Conservation (phyloP, 495 filamentous ascomycete genomes). For the Penicillium cosmopolitanum region DNA sequence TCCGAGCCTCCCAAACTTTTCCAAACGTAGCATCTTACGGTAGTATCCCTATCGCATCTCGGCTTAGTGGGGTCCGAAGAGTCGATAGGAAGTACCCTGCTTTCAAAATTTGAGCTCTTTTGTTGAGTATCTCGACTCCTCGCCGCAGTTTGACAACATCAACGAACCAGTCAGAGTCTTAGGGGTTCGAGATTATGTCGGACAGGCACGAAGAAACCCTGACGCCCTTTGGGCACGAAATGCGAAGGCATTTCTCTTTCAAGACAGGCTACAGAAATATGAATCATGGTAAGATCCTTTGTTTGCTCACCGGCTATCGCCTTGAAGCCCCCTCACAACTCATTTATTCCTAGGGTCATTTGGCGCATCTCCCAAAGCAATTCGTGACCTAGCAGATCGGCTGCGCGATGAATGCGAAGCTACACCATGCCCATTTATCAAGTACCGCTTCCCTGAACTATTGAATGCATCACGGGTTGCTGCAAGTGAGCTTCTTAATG, state of each 20-base stretch:
- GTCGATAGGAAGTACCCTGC: slow-evolving; percentile 4
- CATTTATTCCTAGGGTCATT: slow-evolving; percentile 60
- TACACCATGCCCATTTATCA: slow-evolving; percentile 69
- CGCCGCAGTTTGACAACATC: too few species aligned
- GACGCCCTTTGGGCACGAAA: slow-evolving; percentile 50
- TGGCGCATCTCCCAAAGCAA: slow-evolving; percentile 63
- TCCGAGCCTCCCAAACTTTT: slow-evolving; percentile 5
- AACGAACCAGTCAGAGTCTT: too few species aligned
- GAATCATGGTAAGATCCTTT: slow-evolving; percentile 65
- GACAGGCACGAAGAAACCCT: too few species aligned
- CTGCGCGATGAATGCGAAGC: slow-evolving; percentile 63
- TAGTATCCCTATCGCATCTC: slow-evolving; percentile 8
- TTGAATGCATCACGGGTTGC: slow-evolving; percentile 66
- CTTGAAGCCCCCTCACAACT: slow-evolving; percentile 5
- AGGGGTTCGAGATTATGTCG: too few species aligned
- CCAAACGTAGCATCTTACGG: slow-evolving; percentile 17
- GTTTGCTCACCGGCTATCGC: not conserved
- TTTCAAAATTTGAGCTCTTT: not conserved
- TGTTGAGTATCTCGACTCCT: not conserved
- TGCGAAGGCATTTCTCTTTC: slow-evolving; percentile 67
- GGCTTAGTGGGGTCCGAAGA: not conserved
- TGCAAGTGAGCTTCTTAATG: slow-evolving; percentile 64
- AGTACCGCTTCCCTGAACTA: slow-evolving; percentile 59
- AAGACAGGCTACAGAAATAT: slow-evolving; percentile 64
- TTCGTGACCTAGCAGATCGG: slow-evolving; percentile 55